Percentiles rank a stretch among this genome's conserved stretches.
These are phyloP conservation scores for Cytidiella melzeri DNA, from an alignment of 768 basidiomycete species.

Conservation along the genomic window DNA sequence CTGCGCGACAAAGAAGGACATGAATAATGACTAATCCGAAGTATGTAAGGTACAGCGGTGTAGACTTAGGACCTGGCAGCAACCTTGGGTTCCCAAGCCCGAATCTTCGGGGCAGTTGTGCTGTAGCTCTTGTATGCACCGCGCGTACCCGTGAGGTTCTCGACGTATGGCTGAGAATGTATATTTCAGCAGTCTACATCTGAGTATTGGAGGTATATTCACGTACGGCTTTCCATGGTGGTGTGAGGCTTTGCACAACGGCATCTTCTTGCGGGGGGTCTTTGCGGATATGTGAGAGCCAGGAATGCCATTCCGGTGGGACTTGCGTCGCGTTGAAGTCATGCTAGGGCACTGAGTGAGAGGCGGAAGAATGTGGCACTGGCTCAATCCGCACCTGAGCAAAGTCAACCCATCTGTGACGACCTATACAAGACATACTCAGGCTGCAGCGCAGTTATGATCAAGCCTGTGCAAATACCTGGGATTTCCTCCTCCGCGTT, in stretches of 20 bases:
- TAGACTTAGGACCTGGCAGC: slow-evolving; percentile 30
- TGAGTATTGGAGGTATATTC: not conserved
- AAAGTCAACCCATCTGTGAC: slow-evolving; percentile 96
- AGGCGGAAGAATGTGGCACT: not conserved
- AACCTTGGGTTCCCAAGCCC: slow-evolving; percentile 78
- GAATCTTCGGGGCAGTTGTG: slow-evolving; percentile 76
- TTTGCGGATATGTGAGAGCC: slow-evolving; percentile 86
- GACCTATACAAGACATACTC: slow-evolving; percentile 45
- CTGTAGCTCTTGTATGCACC: slow-evolving; percentile 89
- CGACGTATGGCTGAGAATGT: slow-evolving; percentile 59
- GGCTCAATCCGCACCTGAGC: slow-evolving; percentile 52
- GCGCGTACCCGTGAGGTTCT: slow-evolving; percentile 90
- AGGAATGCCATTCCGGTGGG: slow-evolving; percentile 95
- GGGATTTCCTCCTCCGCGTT: slow-evolving; percentile 85
- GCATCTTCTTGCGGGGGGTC: slow-evolving; percentile 73
- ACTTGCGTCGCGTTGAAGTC: slow-evolving; percentile 91
- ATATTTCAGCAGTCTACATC: not conserved
- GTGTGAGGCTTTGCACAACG: slow-evolving; percentile 60
- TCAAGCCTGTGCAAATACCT: slow-evolving; percentile 38
- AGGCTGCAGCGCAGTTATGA: not conserved
- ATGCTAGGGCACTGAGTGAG: slow-evolving; percentile 40
- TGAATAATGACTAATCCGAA: not conserved
- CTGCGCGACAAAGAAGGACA: slow-evolving; percentile 22
- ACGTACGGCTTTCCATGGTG: slow-evolving; percentile 82
- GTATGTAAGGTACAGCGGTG: not conserved